phyloP scores from a whole-genome alignment of 495 filamentous ascomycete species.

The Penicillium coprophilum region DNA sequence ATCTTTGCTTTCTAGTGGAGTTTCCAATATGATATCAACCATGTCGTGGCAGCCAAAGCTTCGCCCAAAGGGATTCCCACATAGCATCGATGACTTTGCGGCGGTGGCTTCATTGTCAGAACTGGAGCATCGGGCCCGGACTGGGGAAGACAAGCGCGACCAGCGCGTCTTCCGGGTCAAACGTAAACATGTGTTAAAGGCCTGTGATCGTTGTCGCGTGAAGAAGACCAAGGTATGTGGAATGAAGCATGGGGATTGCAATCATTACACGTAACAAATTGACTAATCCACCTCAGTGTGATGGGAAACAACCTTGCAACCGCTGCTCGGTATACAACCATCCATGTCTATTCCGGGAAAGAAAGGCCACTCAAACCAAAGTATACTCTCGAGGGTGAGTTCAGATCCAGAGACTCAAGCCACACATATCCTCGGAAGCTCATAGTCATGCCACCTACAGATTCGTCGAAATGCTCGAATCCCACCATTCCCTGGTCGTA shows the following conservation, averaged over 20 bases:
- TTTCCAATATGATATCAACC: conserved; percentile 14
- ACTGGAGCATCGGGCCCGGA: conserved; percentile 31
- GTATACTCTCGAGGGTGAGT: conserved; percentile 49
- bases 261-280: too few relatives aligned
- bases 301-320: conserved; percentile 51
- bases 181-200: conserved; percentile 50
- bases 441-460: conserved; percentile 20
- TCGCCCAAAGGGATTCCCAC: conserved; percentile 44
- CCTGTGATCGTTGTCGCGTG: conserved; percentile 50
- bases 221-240: conserved; percentile 49
- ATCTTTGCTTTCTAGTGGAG: conserved; percentile 1
- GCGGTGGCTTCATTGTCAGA: conserved; percentile 36
- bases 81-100: conserved; percentile 40
- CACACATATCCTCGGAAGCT: background rate
- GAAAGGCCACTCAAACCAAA: conserved; percentile 49
- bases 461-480: conserved; percentile 52
- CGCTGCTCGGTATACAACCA: conserved; percentile 51
- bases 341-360: conserved; percentile 48
- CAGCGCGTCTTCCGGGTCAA: conserved; percentile 51
- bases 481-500: conserved; percentile 46
- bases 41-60: conserved; percentile 49
- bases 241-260: background rate
- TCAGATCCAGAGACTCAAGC: background rate
- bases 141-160: conserved; percentile 42
- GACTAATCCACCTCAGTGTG: conserved; percentile 37